Base-by-base conservation (phyloP, 2,329 filamentous ascomycete species). In the Claviceps monticola region DNA sequence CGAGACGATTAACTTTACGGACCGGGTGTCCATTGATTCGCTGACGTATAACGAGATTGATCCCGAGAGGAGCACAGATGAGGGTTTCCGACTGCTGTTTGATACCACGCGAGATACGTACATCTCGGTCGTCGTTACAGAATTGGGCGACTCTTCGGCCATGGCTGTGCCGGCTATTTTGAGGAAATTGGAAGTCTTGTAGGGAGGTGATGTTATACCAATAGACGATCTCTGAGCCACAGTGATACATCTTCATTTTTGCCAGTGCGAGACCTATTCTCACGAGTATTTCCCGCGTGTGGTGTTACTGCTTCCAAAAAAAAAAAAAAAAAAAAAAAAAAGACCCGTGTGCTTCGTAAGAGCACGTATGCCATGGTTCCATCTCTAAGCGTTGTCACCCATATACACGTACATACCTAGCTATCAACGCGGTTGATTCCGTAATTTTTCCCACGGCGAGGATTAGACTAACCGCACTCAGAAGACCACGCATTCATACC, bases 11-110 rank as follows among this genome's bases (percentile, higher is more conserved):
- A 98, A 97, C 69, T 96, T 97, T 66, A 93, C 61, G 34, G 78
- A 71, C 83, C 84, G 88, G 53, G 88, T 96, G 11, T 86, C 88
- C 6, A 80, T 94, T 14, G 93, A 97, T 68, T 91, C 88, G 23
- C 87, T 97, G 58, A 91, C 93, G 43, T 84, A 88, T 61, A 98
- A 98, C 66, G 93, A 98, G 71, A 84, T 96, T 56, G 89, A 69
- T 76, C 90, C 66, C 62, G 88, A 68, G 80, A 85, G 66, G 75
- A 88, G 69, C 69, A 71, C 74, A 16, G 68, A 70, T 17, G 71
- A 71, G 41, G 69, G 67, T 3, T 79, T 80, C 63, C 68, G 78
- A 17, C 76, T 96, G 54, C 80, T 97, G 68, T 96, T 95, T 63
- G 93, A 98, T 66, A 87, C 91, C 47, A 98, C 93, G 1, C 86